Evolutionary conservation across 192 early-diverging fungal genomes (phyloP).

Genomic region (Entomortierella beljakovae): DNA sequence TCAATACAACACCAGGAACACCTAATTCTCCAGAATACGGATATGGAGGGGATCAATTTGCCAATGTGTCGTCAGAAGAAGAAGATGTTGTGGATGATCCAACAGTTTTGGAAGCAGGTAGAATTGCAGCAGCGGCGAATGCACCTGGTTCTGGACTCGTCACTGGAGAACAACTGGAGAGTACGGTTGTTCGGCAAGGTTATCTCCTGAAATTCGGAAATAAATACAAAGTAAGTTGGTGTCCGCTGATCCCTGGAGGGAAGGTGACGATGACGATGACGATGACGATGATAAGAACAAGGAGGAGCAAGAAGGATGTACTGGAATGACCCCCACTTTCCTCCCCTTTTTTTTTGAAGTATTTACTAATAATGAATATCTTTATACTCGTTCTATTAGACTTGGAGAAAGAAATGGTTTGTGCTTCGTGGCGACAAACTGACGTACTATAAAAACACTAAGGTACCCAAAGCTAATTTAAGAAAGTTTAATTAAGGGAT

Average conservation of each 20-base stretch:
- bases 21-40: constrained; percentile 43
- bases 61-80: constrained; percentile 35
- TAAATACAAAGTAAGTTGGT: constrained; percentile 57
- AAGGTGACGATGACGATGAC: background rate
- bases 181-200: constrained; percentile 62
- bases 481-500: background rate
- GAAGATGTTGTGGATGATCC: constrained; percentile 46
- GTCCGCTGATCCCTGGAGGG: background rate
- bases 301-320: background rate
- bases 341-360: background rate
- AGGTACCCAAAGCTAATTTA: constrained; percentile 40
- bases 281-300: background rate
- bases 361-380: constrained; percentile 5
- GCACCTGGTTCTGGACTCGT: constrained; percentile 45
- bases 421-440: constrained; percentile 66
- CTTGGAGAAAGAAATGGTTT: constrained; percentile 75
- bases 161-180: constrained; percentile 57
- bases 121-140: constrained; percentile 46
- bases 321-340: background rate
- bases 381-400: constrained; percentile 34
- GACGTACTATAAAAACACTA: constrained; percentile 70
- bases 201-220: constrained; percentile 65
- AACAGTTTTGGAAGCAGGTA: constrained; percentile 27
- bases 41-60: constrained; percentile 34
- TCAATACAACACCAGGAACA: constrained; percentile 27